Conservation (phyloP, 73 alveolate genomes). For the Tetrahymena thermophila region DNA sequence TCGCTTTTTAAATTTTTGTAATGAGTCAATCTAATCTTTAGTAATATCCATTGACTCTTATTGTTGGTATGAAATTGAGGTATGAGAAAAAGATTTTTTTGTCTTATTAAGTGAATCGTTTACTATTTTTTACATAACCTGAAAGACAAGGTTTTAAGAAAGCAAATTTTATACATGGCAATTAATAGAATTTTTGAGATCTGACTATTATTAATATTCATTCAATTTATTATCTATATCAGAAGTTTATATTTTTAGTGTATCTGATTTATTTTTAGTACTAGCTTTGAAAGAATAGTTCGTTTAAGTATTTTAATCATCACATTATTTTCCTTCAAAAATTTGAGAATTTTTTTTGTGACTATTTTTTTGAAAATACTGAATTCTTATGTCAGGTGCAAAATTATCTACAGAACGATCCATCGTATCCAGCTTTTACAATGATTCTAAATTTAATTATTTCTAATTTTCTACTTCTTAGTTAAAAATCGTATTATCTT, state of each 20-base stretch:
- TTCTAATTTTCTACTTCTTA: background rate
- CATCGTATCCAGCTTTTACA: background rate
- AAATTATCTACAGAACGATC: background rate
- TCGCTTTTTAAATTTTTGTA: background rate
- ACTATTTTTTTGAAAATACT: background rate
- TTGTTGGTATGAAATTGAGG: background rate
- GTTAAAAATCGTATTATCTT: background rate
- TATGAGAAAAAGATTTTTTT: background rate
- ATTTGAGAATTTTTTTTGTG: background rate
- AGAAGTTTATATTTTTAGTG: background rate
- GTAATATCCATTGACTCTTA: background rate
- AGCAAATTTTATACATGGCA: background rate
- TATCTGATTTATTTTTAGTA: background rate
- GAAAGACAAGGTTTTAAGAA: background rate
- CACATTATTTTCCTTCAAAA: background rate
- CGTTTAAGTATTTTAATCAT: background rate
- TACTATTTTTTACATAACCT: background rate
- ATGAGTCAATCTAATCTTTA: background rate
- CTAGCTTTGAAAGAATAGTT: background rate
- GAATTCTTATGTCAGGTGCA: background rate
- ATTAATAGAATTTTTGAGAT: background rate
- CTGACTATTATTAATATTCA: background rate
- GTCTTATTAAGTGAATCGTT: background rate
- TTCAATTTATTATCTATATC: background rate
- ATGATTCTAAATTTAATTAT: background rate